Evolutionary conservation across 192 early-diverging fungal species (phyloP), one percentile per base, ranked within the genome.

Genomic region (Podochytrium sp.): DNA sequence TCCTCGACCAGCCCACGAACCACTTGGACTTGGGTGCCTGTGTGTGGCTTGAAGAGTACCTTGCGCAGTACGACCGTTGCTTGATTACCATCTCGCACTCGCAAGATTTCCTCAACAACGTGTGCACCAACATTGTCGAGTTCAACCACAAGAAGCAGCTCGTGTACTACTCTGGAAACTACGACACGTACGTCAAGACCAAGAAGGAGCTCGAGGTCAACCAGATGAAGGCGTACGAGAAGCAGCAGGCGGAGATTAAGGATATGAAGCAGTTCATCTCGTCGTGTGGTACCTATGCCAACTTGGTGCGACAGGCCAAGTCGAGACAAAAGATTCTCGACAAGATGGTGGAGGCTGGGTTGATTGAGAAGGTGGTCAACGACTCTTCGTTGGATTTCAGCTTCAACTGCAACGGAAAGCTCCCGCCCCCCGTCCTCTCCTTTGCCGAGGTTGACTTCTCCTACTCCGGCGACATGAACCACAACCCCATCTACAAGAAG

Each of bases 221-320:
- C 87, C 97, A 99, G 87, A 92, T 93, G 90, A 99, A 99, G 91
- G 95, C 95, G 30, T 99, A 97, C 81, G 90, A 96, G 39, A 98
- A 98, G 85, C 97, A 99, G 83, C 97, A 99, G 84, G 95, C 90
- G 72, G 97, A 99, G 87, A 99, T 99, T 79, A 94, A 90, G 51
- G 94, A 99, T 85, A 98, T 99, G 82, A 97, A 96, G 81, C 92
- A 96, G 87, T 99, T 99, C 83, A 97, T 97, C 84, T 92, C 95
- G 37, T 95, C 94, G 23, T 96, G 94, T 73, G 97, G 97, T 96
- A 99, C 97, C 50, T 99, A 96, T 83, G 92, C 97, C 76, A 99
- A 99, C 87, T 89, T 99, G 87, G 95, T 97, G 51, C 87, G 93
- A 56, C 97, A 99, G 85, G 97, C 97, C 62, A 98, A 99, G 88